Evolutionary conservation across 257 asterid species (phyloP), one percentile per base, ranked within the genome.

Genomic region (Nemophila menziesii): DNA sequence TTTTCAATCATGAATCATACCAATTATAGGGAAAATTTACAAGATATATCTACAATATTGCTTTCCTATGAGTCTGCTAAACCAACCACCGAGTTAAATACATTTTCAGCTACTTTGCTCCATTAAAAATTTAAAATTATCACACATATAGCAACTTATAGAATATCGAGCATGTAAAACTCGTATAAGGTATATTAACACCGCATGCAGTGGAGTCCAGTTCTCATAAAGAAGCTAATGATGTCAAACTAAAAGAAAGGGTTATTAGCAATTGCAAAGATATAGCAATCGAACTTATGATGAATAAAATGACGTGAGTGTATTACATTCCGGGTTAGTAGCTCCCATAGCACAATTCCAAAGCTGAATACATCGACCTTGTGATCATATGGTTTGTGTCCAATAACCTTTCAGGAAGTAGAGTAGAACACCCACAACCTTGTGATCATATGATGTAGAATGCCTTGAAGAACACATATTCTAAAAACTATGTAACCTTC

Each of bases 171-270:
- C 96, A 4, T 87, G 85, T 1, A 85, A 74, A 20, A 93, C 93
- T 26, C 36, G 9, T 10, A 7, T 29, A 29, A 29, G 12, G 36
- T n/a, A n/a, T n/a, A n/a, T n/a, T n/a, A n/a, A n/a, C n/a, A n/a
- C n/a, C n/a, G 93, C 95, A 67, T 84, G 95, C 65, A 84, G 51
- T 20, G 95, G 95, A 3, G 85, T 75, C 73, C 80, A 36, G 48
- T 78, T 47, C 58, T 73, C 78, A 18, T 84, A 68, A 0, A 93
- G 93, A 54, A 80, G 67, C 95, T 84, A 86, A 49, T 33, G 58
- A n/a, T n/a, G n/a, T n/a, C n/a, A n/a, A 20, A 46, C 52, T 20
- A 49, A 50, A 46, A 48, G 33, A 61, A 57, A 41, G 46, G 39
- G 33, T 58, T 58, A 48, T 54, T 23, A 41, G 45, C 49, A n/a